phyloP scores from a whole-genome alignment of 768 basidiomycete species.

The Naganishia vishniacii region DNA sequence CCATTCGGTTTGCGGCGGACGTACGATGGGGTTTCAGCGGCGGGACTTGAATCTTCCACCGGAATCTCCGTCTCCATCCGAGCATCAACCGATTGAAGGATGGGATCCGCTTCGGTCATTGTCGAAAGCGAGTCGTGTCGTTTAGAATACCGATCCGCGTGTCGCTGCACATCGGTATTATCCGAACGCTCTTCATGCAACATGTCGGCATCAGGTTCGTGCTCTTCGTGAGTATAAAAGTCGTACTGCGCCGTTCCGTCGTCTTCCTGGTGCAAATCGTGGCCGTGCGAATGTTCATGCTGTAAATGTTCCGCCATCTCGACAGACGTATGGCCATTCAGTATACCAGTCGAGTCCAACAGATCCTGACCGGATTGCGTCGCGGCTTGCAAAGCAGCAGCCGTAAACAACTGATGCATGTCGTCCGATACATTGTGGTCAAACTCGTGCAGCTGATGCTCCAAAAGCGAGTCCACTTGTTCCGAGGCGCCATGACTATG shows the following conservation, averaged over 20 bases:
- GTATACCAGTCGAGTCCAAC: constrained; percentile 18
- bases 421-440: constrained; percentile 21
- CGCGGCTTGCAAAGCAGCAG: constrained; percentile 20
- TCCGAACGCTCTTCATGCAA: neutral
- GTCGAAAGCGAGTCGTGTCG: constrained; percentile 17
- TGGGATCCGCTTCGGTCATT: constrained; percentile 2
- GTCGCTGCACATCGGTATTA: neutral
- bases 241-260: neutral
- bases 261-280: neutral
- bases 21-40: neutral
- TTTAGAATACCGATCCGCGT: neutral
- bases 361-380: constrained; percentile 16
- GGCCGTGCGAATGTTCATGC: constrained; percentile 1
- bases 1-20: neutral
- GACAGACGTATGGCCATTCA: neutral
- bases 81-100: neutral
- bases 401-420: constrained; percentile 25
- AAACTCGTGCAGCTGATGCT: constrained; percentile 21
- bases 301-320: neutral
- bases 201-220: neutral
- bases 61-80: constrained; percentile 1
- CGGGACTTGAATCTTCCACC: too few relatives aligned
- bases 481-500: constrained; percentile 8
- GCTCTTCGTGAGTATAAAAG: neutral
- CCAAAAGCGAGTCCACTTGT: constrained; percentile 13